These are phyloP conservation scores for Blastobotrys illinoisensis DNA, from an alignment of 1,139 yeast species.

Conservation along the genomic window DNA sequence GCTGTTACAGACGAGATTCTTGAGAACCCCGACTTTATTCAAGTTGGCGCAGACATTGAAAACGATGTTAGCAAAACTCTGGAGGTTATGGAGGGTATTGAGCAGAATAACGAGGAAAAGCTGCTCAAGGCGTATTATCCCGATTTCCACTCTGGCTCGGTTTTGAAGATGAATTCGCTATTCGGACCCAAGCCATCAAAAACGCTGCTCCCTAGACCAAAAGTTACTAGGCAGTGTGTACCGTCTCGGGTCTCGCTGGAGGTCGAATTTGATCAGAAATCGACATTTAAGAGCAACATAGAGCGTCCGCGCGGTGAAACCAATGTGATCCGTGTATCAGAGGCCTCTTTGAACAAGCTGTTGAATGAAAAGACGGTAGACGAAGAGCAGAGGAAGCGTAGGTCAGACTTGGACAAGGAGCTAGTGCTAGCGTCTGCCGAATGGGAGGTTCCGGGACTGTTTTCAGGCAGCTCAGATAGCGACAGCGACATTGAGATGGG, in stretches of 20 bases:
- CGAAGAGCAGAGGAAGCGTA: slow-evolving; percentile 17
- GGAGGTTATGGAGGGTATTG: slow-evolving; percentile 6
- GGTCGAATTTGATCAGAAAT: slow-evolving; percentile 39
- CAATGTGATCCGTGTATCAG: slow-evolving; percentile 14
- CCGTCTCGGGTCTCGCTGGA: slow-evolving; percentile 46
- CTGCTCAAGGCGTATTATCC: slow-evolving; percentile 49
- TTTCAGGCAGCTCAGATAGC: neutral
- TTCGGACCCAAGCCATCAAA: slow-evolving; percentile 60
- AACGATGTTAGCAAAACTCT: neutral
- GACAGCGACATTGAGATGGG: neutral
- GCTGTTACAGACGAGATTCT: neutral
- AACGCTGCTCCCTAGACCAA: slow-evolving; percentile 49
- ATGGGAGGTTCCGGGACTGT: slow-evolving; percentile 48
- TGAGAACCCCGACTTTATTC: neutral
- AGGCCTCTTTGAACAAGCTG: neutral
- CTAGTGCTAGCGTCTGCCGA: slow-evolving; percentile 70
- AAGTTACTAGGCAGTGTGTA: slow-evolving; percentile 50
- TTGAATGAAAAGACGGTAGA: neutral
- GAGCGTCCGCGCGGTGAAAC: slow-evolving; percentile 9
- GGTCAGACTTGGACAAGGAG: slow-evolving; percentile 42
- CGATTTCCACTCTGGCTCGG: slow-evolving; percentile 48
- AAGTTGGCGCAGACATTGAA: neutral
- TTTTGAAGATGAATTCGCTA: slow-evolving; percentile 60
- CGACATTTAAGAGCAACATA: slow-evolving; percentile 19
- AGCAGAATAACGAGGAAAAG: slow-evolving; percentile 21